Base-by-base conservation (phyloP, 345 rosid genomes). In the Boechera retrofracta region DNA sequence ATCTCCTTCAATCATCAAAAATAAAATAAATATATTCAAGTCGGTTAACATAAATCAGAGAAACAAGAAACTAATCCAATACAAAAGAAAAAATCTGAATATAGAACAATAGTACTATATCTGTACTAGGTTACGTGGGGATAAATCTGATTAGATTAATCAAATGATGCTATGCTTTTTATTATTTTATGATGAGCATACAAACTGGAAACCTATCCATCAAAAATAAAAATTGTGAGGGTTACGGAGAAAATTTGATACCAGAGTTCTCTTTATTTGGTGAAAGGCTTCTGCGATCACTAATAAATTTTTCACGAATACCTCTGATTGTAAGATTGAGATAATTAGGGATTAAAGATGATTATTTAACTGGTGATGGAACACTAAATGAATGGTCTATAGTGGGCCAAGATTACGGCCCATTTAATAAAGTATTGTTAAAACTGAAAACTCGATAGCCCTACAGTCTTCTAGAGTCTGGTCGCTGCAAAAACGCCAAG, bases 341-440 rank as follows among this genome's bases (percentile, higher is more conserved):
- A 64, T 11, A 52, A 11, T 53, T 41, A 52, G 70, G 55, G 70
- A 63, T 11, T 42, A 26, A 28, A 16, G 24, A 15, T 67, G 35
- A 18, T 1, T 71, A 12, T 71, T 18, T 45, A 1, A 24, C 38
- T 21, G 26, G 36, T 21, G 24, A 21, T 21, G 24, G 1, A 0
- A 21, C 21, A 21, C 21, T 21, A 21, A 21, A 21, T 21, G 21
- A 21, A 21, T 21, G 24, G 24, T 21, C 24, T 21, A 21, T 7
- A 73, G 3, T 73, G 77, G 77, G 56, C 55, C 55, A 54, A 33
- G 2, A 29, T 53, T 64, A 73, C 16, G 64, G 77, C 69, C 77
- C 77, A 73, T 60, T 58, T 58, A 8, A 28, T 47, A 71, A 21
- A 21, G 24, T 21, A 21, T 21, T 21, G 24, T 21, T 21, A 21